Conservation (phyloP, 305 asterid species). For the Rubia occidens region DNA sequence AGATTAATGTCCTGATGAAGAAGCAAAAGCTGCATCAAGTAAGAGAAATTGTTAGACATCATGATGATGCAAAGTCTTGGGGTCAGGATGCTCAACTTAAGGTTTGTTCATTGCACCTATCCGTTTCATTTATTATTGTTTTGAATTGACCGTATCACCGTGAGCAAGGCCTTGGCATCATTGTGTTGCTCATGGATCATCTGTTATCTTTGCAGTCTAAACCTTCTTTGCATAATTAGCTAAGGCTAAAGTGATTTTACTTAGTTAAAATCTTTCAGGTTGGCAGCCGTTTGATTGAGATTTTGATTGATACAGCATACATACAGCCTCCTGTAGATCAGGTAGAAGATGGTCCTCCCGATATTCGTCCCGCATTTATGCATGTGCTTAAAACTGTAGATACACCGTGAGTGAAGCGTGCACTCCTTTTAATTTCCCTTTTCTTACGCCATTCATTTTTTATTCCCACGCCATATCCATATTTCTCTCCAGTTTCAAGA, state of each 20-base stretch:
- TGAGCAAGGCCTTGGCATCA: not conserved
- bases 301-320: slow-evolving; percentile 74
- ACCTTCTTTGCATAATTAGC: not conserved
- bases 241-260: slow-evolving; percentile 3
- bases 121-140: not conserved
- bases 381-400: slow-evolving; percentile 71
- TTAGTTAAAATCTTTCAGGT: slow-evolving; percentile 41
- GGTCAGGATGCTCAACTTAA: slow-evolving; percentile 78
- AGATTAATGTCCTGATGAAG: slow-evolving; percentile 65
- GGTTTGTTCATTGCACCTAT: slow-evolving; percentile 32
- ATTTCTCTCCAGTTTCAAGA: not conserved
- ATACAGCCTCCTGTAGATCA: slow-evolving; percentile 80
- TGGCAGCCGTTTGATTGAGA: slow-evolving; percentile 80
- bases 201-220: not conserved
- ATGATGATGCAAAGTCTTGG: slow-evolving; percentile 71
- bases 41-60: slow-evolving; percentile 51
- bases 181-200: slow-evolving; percentile 3
- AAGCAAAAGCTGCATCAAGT: slow-evolving; percentile 61
- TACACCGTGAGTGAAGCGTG: slow-evolving; percentile 49
- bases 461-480: not conserved
- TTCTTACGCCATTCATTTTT: not conserved
- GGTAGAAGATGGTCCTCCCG: slow-evolving; percentile 66
- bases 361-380: slow-evolving; percentile 86
- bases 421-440: not conserved
- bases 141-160: not conserved